Base-by-base conservation (phyloP, 768 basidiomycete species). In the Calocybe gangraenosa region DNA sequence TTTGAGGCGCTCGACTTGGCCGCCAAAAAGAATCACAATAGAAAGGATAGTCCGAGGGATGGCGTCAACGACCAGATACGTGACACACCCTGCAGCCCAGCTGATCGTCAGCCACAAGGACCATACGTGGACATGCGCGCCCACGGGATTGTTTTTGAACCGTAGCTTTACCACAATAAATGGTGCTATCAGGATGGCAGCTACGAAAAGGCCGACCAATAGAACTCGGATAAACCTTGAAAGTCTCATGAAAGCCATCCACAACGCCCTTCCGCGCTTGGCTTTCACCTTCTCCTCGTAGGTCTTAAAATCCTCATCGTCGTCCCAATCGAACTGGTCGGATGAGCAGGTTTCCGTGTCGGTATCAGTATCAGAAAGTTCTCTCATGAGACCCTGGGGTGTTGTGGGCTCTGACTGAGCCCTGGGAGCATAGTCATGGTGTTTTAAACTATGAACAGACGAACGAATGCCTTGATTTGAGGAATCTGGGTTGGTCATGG, bases 281-380 rank as follows among this genome's bases (percentile, higher is more conserved):
- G 82, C 83, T 54, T 78, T 78, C 11, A 65, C 55, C 18, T 47
- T 52, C 15, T 58, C 59, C 4, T 58, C 57, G 13, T 59, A 44
- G 20, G 57, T 51, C 40, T 61, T 56, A 9, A 59, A 63, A 18
- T 73, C 72, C 11, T 82, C 78, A 37, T 78, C 80, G 41, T 80
- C 75, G 44, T 86, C 82, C 84, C 84, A 85, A 66, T 87, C 73
- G 52, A 89, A 87, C 54, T 87, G 81, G 56, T 86, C 84, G 8
- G 74, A 76, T 2, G 78, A 72, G 52, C 81, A 76, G 10, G 82
- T 82, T 20, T 68, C 73, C n/a, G 78, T 67, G 43, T 72, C 73
- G 8, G 71, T 65, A 38, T 72, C 71, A 6, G 64, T 62, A 28
- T 11, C 25, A 28, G 25, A 11, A 28, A n/a, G n/a, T n/a, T n/a